Evolutionary conservation across 768 basidiomycete species (phyloP).

Genomic region (Termitomyces heimii): DNA sequence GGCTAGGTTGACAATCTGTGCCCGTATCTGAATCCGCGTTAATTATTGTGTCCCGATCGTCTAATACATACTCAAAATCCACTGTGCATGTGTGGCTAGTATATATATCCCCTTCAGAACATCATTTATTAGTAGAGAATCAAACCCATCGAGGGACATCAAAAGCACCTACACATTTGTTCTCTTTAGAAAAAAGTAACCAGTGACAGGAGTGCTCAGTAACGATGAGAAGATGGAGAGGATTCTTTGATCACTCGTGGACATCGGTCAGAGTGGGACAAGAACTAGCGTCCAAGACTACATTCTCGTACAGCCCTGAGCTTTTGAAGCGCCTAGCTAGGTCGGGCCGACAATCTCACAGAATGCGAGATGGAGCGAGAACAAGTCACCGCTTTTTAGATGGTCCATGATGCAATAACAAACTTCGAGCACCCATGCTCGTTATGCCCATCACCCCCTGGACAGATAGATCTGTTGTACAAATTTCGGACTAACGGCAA

Average conservation of each 20-base stretch:
- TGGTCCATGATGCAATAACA: background rate
- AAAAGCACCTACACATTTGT: background rate
- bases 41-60: background rate
- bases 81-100: background rate
- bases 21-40: background rate
- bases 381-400: background rate
- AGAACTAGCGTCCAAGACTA: background rate
- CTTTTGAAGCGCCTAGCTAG: background rate
- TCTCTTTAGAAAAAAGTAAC: background rate
- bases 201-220: background rate
- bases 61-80: background rate
- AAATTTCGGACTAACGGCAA: background rate
- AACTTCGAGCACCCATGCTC: conserved; percentile 1
- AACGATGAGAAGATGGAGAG: background rate
- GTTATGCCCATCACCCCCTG: background rate
- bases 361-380: background rate
- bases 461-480: background rate
- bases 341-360: background rate
- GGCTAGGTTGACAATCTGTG: no score
- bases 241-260: background rate
- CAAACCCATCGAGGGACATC: background rate
- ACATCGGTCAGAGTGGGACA: background rate
- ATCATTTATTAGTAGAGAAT: background rate
- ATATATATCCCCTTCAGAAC: background rate
- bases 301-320: background rate